Base-by-base conservation (phyloP, 441 rosid species). In the Breynia disticha region DNA sequence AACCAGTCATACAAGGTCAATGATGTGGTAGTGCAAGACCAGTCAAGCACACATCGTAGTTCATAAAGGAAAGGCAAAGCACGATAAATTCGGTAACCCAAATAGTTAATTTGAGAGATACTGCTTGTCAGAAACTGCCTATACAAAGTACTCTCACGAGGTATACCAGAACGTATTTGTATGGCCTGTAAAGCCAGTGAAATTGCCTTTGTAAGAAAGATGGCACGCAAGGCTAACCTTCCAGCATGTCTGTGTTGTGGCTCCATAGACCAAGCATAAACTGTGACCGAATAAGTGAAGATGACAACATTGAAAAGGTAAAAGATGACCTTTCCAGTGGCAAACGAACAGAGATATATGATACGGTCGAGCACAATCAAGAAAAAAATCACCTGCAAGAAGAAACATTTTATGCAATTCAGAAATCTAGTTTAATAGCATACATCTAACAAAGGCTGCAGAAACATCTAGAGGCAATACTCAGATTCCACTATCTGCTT, bases 1-100 rank as follows among this genome's bases (percentile, higher is more conserved):
- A 93, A 76, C 99, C 97, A 93, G 82, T 93, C 99, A 67, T 93
- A 89, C 99, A 89, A 89, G 66, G 99, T 93, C 82, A 89, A 76
- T 46, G 99, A 89, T 50, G 99, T 93, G 9, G 96, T 77, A 48
- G 99, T 93, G 84, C 99, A 89, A 48, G 99, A 93, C 99, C 99
- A 93, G 74, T 93, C 96, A 50, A 93, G 93, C 17, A 89, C 99
- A 58, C 99, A 93, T 71, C 99, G 77, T 65, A 93, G 59, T 71
- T 93, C 99, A 78, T 93, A 89, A 47, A 93, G 90, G 74, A 93
- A 93, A 13, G 97, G 99, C 63, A 93, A 82, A 63, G 95, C 99
- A 21, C 96, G 97, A 69, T 93, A 93, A 46, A 93, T 81, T 56
- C 96, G 77, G 71, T 83, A 93, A 50, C 96, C 95, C 63, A 86